Conservation (phyloP, 345 rosid genomes). For the Arabidopsis thaliana region TAIR10.1 NC_003076.8:2049501-2050000, state of each 20-base stretch:
- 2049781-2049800: conserved; percentile 77
- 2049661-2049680: conserved; percentile 67
- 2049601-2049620: conserved; percentile 80
- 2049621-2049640: conserved; percentile 74
- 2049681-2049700: conserved; percentile 35
- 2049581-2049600: conserved; percentile 61
- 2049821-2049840: conserved; percentile 83
- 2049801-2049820: conserved; percentile 72
- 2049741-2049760: conserved; percentile 20
- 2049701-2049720: conserved; percentile 28
- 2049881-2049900: conserved; percentile 80
- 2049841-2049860: conserved; percentile 83
- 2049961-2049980: conserved; percentile 11
- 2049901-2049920: conserved; percentile 56
- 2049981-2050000: conserved; percentile 79
- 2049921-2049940: conserved; percentile 12
- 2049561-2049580: conserved; percentile 65
- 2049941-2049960: conserved; percentile 12
- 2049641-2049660: conserved; percentile 66
- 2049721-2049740: conserved; percentile 30
- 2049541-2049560: conserved; percentile 70
- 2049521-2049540: conserved; percentile 34
- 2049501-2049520: conserved; percentile 2
- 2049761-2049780: conserved; percentile 73
- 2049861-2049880: conserved; percentile 88